Evolutionary conservation across 139 green algal genomes (phyloP), one percentile per base, ranked within the genome.

Genomic region (Diplosphaera chodatii): DNA sequence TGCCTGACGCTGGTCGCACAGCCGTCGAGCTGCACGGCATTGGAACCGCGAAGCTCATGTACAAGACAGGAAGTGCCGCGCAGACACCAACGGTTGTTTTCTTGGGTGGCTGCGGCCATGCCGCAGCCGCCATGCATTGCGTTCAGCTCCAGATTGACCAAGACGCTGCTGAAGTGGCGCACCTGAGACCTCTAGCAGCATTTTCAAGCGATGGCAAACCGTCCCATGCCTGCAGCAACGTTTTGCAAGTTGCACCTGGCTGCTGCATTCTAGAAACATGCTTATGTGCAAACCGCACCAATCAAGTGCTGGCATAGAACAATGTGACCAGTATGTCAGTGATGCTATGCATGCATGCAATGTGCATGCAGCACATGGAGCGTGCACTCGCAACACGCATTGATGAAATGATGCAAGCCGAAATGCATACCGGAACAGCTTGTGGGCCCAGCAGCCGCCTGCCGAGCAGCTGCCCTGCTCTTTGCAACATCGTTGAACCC

Each of bases 1-100:
- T 80, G 40, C 82, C 82, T n/a, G 73, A 27, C 22, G 82, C 80
- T 40, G 74, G 37, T 1, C 69, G 59, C 23, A 55, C 68, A 25
- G 69, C 41, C n/a, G 56, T 80, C 18, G 64, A 40, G 69, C 80
- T 87, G 76, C 82, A 78, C 2, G n/a, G n/a, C n/a, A n/a, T n/a
- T n/a, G n/a, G n/a, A n/a, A n/a, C n/a, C n/a, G n/a, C n/a, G n/a
- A n/a, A n/a, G n/a, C n/a, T n/a, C n/a, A n/a, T n/a, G n/a, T n/a
- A n/a, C n/a, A n/a, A n/a, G n/a, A n/a, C n/a, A n/a, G n/a, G n/a
- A n/a, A n/a, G n/a, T n/a, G n/a, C n/a, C n/a, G n/a, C n/a, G n/a
- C n/a, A n/a, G n/a, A n/a, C n/a, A n/a, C n/a, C n/a, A n/a, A n/a
- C n/a, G n/a, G n/a, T n/a, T n/a, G n/a, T n/a, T n/a, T n/a, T n/a